Evolutionary conservation across 176 grass and related monocot genomes (phyloP).

Genomic region (Oryza meyeriana): DNA sequence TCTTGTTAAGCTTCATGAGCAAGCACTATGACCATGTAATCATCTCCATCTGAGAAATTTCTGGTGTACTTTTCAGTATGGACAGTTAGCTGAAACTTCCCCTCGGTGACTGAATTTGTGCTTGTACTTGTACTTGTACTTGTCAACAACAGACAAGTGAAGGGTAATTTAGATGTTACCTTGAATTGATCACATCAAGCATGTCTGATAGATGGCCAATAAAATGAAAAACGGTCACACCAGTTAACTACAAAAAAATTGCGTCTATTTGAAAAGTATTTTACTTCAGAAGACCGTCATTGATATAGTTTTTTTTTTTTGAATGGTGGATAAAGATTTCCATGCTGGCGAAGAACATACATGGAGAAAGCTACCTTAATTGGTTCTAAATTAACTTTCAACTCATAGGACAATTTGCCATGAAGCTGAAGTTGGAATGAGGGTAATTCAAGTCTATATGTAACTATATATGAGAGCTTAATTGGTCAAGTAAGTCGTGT

Average conservation of each 20-base stretch:
- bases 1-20: slow-evolving; percentile 10
- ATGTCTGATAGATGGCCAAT: background rate
- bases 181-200: slow-evolving; percentile 26
- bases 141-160: background rate
- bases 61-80: slow-evolving; percentile 3
- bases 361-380: background rate
- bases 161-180: background rate
- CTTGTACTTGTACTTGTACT: background rate
- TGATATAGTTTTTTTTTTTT: background rate
- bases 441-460: background rate
- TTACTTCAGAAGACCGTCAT: background rate
- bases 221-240: background rate
- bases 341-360: background rate
- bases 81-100: background rate
- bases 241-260: background rate
- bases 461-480: background rate
- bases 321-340: background rate
- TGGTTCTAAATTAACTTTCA: background rate
- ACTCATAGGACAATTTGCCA: background rate
- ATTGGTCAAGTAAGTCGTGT: slow-evolving; percentile 1
- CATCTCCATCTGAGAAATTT: background rate
- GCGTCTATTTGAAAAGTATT: background rate
- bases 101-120: background rate
- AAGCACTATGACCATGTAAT: slow-evolving; percentile 29
- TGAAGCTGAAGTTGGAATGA: background rate